phyloP scores from a whole-genome alignment of 192 early-diverging fungal species.

The Backusella luteola region DNA sequence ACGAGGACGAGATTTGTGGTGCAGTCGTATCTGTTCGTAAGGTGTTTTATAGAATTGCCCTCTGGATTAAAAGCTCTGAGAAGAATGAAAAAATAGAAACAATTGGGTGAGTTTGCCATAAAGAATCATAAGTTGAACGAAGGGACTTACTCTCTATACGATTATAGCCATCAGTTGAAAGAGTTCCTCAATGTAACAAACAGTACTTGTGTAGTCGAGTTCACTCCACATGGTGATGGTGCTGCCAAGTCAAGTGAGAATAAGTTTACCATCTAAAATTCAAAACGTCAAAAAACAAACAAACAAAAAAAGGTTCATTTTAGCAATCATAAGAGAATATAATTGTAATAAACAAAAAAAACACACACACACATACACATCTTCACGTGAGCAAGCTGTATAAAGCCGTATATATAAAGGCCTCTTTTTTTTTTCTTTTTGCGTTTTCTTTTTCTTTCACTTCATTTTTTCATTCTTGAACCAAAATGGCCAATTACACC shows the following conservation, averaged over 20 bases:
- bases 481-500: neutral
- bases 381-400: neutral
- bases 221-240: constrained; percentile 27
- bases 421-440: neutral
- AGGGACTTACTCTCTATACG: neutral
- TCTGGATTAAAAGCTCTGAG: constrained; percentile 77
- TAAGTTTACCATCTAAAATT: constrained; percentile 2
- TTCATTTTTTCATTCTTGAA: neutral
- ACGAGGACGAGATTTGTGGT: constrained; percentile 82
- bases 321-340: neutral
- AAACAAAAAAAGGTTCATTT: neutral
- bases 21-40: constrained; percentile 85
- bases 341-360: neutral
- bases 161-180: constrained; percentile 22
- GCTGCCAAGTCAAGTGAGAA: constrained; percentile 16
- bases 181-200: constrained; percentile 17
- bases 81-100: constrained; percentile 45
- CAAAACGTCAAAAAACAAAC: neutral
- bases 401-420: neutral
- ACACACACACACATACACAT: no score
- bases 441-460: neutral
- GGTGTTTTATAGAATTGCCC: constrained; percentile 75
- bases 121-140: neutral
- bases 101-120: constrained; percentile 48
- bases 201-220: constrained; percentile 15